Conservation (phyloP, 495 filamentous ascomycete genomes). For the Penicillium chermesinum region DNA sequence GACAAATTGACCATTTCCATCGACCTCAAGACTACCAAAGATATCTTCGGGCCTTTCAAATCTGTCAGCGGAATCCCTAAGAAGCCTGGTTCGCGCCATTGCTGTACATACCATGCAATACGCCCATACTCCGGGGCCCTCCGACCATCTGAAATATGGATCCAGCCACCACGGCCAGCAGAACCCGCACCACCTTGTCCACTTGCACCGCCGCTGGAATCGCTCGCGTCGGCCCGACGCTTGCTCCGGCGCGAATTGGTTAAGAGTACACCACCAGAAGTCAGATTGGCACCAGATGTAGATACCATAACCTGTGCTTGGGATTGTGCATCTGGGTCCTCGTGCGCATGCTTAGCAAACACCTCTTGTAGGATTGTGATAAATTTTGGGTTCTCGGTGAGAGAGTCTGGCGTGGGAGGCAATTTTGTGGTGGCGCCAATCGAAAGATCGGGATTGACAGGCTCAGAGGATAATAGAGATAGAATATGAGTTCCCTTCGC, state of each 20-base stretch:
- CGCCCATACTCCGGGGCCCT: slow-evolving; percentile 86
- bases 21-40: slow-evolving; percentile 84
- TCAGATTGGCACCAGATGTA: slow-evolving; percentile 65
- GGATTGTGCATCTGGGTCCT: slow-evolving; percentile 66
- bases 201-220: slow-evolving; percentile 71
- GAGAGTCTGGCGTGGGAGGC: slow-evolving; percentile 71
- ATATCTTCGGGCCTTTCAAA: slow-evolving; percentile 73
- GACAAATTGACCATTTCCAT: slow-evolving; percentile 68
- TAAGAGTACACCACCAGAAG: slow-evolving; percentile 60
- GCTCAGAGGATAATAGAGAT: slow-evolving; percentile 67
- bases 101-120: slow-evolving; percentile 59
- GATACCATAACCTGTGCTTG: slow-evolving; percentile 80
- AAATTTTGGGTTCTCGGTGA: slow-evolving; percentile 74
- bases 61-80: slow-evolving; percentile 12
- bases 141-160: slow-evolving; percentile 80
- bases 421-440: slow-evolving; percentile 69
- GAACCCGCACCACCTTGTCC: slow-evolving; percentile 79
- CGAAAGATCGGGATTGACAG: slow-evolving; percentile 61
- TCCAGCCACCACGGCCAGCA: slow-evolving; percentile 76
- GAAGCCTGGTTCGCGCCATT: background rate
- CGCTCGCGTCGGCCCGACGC: slow-evolving; percentile 40
- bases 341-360: slow-evolving; percentile 59
- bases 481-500: slow-evolving; percentile 52
- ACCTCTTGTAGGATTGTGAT: slow-evolving; percentile 69
- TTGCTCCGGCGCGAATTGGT: slow-evolving; percentile 28